Base-by-base conservation (phyloP, 2,329 filamentous ascomycete species). In the Nakataea oryzae region DNA sequence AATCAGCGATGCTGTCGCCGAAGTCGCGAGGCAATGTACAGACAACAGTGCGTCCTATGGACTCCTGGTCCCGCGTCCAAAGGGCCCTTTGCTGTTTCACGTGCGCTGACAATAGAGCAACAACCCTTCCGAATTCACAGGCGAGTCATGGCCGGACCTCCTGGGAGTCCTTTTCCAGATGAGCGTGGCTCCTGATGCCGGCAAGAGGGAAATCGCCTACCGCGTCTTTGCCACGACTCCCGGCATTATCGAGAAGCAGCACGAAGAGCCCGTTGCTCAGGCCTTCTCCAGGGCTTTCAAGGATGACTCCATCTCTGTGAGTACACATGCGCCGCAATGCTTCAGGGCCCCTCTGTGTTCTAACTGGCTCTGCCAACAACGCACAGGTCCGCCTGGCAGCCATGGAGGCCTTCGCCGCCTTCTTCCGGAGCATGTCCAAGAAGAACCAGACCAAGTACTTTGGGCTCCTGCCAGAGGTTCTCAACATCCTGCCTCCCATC, bases 1-100 rank as follows among this genome's bases (percentile, higher is more conserved):
- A 76, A 90, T 97, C 72, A 95, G 93, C 69, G 95, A 99, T 76
- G 92, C 93, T n/a, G 90, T 97, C 65, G 95, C 95, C 28, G 95
- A 99, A 76, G 82, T 99, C 64, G 95, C 93, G 57, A 86, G 95
- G 70, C 92, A 99, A 78, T 97, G 97, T 76, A 89, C 90, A 57
- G 95, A 97, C 70, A 91, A 89, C 70, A 88, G 91, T 96, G 81
- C 74, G 87, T 78, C 62, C 54, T 50, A 21, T 29, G 24, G 47
- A 14, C 27, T 61, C 54, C 11, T 34, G 41, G 28, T 47, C 24
- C 21, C 7, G 24, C 34, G 2, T 54, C 30, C 32, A 58, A 21
- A 21, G 7, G 21, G 7, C 13, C 21, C 21, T n/a, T 21, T 11
- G 21, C 41, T n/a, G 17, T 50, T 50, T 2, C 9, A n/a, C 6